These are phyloP conservation scores for Tephrocybe sp. DNA, from an alignment of 768 basidiomycete genomes.

Conservation along the genomic window DNA sequence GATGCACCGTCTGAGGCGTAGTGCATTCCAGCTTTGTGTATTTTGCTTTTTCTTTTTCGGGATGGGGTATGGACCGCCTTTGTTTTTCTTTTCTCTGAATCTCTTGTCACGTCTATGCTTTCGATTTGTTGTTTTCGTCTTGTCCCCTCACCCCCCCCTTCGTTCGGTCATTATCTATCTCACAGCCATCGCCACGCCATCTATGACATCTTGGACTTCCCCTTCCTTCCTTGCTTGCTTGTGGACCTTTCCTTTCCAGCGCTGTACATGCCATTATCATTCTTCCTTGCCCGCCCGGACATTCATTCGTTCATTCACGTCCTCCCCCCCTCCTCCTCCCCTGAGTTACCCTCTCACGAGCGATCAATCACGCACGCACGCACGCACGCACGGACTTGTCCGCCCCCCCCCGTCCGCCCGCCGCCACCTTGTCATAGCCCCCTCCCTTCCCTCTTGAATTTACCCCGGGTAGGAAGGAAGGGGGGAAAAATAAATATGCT, in stretches of 20 bases:
- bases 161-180: not conserved
- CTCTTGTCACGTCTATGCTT: conserved; percentile 16
- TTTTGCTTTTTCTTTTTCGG: not conserved
- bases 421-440: not conserved
- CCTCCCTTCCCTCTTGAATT: no score
- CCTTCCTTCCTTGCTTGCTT: no score
- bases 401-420: not conserved
- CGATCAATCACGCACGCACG: not conserved
- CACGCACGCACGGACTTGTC: not conserved
- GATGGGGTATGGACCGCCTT: conserved; percentile 1
- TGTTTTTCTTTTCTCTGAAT: not conserved
- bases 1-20: conserved; percentile 18
- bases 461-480: no score
- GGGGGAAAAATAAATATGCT: no score
- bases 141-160: not conserved
- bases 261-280: not conserved
- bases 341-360: no score
- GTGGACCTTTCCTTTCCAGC: not conserved
- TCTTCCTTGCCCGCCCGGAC: not conserved
- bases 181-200: not conserved
- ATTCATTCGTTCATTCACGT: not conserved
- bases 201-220: not conserved
- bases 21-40: not conserved
- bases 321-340: no score
- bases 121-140: conserved; percentile 13